phyloP scores from a whole-genome alignment of 257 asterid genomes.

The Paraleonurus japonicus region DNA sequence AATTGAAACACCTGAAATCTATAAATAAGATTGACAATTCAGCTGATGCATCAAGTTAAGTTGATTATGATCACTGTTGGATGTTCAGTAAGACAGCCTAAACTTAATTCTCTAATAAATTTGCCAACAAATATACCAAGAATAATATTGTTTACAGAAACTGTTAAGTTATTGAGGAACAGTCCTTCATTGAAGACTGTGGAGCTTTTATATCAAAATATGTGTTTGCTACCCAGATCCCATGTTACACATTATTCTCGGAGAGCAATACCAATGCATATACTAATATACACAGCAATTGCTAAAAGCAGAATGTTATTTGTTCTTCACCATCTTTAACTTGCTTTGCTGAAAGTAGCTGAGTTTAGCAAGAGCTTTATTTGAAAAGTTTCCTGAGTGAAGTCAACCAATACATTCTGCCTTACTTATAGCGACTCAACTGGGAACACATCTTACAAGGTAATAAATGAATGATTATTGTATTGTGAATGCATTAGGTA shows the following conservation, averaged over 20 bases:
- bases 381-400: background rate
- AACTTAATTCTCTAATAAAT: background rate
- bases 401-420: background rate
- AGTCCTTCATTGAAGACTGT: background rate
- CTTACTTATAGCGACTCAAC: background rate
- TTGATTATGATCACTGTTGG: background rate
- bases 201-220: background rate
- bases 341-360: background rate
- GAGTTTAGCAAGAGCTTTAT: background rate
- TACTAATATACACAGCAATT: background rate
- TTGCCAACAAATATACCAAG: background rate
- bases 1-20: background rate
- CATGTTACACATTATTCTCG: background rate
- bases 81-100: background rate
- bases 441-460: background rate
- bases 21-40: background rate
- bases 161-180: conserved; percentile 8
- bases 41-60: background rate
- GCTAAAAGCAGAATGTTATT: background rate
- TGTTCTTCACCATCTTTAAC: background rate
- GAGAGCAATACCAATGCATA: conserved; percentile 1
- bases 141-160: conserved; percentile 1
- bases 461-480: background rate
- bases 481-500: background rate
- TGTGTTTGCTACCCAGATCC: background rate